Conservation (phyloP, 306 rosid species). For the Cucurbita maxima region DNA sequence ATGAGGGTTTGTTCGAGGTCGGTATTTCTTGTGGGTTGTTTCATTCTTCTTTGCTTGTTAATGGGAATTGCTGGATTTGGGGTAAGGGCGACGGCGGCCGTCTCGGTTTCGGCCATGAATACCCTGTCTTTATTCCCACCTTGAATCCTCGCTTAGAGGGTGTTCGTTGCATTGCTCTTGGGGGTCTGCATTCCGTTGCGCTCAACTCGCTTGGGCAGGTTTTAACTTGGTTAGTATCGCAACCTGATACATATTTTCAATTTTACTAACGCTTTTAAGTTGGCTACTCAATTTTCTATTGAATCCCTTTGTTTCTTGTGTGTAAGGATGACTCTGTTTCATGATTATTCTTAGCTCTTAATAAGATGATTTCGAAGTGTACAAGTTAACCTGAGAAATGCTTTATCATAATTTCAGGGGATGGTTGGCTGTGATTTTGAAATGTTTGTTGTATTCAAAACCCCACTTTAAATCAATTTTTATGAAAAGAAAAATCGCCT, state of each 20-base stretch:
- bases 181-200: slow-evolving; percentile 71
- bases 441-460: no score
- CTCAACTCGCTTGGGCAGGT: slow-evolving; percentile 51
- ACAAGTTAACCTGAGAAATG: neutral
- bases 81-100: slow-evolving; percentile 96
- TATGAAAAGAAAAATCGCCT: no score
- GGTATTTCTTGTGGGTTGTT: slow-evolving; percentile 87
- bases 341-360: neutral
- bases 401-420: neutral
- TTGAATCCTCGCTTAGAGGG: slow-evolving; percentile 51
- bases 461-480: no score
- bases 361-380: neutral
- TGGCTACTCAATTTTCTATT: neutral
- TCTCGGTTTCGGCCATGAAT: slow-evolving; percentile 77
- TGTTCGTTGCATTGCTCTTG: slow-evolving; percentile 44
- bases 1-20: slow-evolving; percentile 18
- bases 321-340: neutral
- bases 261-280: neutral
- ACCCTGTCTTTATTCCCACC: slow-evolving; percentile 52
- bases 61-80: slow-evolving; percentile 75
- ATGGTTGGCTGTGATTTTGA: no score
- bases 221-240: slow-evolving; percentile 69
- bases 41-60: slow-evolving; percentile 56
- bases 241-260: neutral
- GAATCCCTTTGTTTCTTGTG: neutral